phyloP scores from a whole-genome alignment of 2,329 filamentous ascomycete genomes.

The Fusarium praegraminearum region DNA sequence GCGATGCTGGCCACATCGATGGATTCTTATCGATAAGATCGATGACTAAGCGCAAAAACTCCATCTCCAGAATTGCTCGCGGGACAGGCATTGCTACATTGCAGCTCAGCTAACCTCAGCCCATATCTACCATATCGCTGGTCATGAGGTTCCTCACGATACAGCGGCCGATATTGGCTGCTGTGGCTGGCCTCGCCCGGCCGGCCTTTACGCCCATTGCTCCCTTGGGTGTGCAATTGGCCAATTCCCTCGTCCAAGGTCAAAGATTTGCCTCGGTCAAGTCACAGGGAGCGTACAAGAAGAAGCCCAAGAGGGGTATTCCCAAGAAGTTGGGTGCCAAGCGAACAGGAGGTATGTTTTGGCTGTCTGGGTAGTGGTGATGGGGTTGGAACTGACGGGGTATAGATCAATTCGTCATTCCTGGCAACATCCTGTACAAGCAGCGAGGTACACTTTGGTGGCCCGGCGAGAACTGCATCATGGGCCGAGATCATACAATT shows the following conservation, averaged over 20 bases:
- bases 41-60: constrained; percentile 50
- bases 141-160: constrained; percentile 62
- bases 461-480: constrained; percentile 93
- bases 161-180: constrained; percentile 61
- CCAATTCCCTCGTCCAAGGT: constrained; percentile 61
- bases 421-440: constrained; percentile 97
- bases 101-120: constrained; percentile 48
- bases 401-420: constrained; percentile 88
- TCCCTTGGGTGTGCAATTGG: constrained; percentile 49
- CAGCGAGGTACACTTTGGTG: constrained; percentile 96
- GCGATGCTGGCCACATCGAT: constrained; percentile 44
- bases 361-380: not conserved
- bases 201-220: constrained; percentile 39
- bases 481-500: constrained; percentile 97
- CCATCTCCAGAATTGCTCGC: constrained; percentile 39
- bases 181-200: constrained; percentile 51
- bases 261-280: constrained; percentile 70
- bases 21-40: constrained; percentile 47
- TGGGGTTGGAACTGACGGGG: constrained; percentile 24
- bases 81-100: constrained; percentile 19
- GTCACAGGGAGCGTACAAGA: constrained; percentile 76
- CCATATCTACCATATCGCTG: constrained; percentile 52
- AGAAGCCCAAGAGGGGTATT: constrained; percentile 69
- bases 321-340: constrained; percentile 93
- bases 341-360: constrained; percentile 81